A percentile compares a stretch with the other conserved stretches of the same genome.
These are phyloP conservation scores for Mycena olivaceomarginata DNA, from an alignment of 768 basidiomycete genomes.

Conservation along the genomic window DNA sequence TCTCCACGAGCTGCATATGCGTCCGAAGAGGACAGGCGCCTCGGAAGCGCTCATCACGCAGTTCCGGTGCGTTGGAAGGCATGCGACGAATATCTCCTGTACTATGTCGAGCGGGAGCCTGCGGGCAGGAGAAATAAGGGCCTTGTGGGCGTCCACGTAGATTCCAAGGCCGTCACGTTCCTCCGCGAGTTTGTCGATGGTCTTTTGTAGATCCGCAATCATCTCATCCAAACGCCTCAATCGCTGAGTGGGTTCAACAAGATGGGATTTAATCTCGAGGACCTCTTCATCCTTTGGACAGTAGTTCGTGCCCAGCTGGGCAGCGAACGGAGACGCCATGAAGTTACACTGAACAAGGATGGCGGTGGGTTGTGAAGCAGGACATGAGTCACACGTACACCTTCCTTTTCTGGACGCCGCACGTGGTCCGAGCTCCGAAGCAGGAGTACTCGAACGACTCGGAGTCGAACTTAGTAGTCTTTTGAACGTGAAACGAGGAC, in stretches of 20 bases:
- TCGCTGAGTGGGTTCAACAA: slow-evolving; percentile 6
- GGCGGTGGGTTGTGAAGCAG: too few species aligned
- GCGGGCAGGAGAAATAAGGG: slow-evolving; percentile 27
- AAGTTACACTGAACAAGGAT: too few species aligned
- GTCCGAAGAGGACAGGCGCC: slow-evolving; percentile 49
- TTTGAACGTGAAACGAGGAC: too few species aligned
- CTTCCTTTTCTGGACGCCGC: too few species aligned
- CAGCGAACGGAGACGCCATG: too few species aligned
- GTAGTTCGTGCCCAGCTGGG: too few species aligned
- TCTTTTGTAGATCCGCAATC: slow-evolving; percentile 13
- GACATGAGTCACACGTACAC: too few species aligned
- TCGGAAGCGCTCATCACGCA: slow-evolving; percentile 39
- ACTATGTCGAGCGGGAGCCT: slow-evolving; percentile 49
- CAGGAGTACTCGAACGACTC: too few species aligned
- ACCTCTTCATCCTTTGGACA: too few species aligned
- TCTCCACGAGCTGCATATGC: slow-evolving; percentile 52
- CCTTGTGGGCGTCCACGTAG: slow-evolving; percentile 2
- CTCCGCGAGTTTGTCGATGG: slow-evolving; percentile 7
- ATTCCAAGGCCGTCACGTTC: background rate
- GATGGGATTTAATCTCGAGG: too few species aligned
- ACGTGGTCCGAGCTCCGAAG: too few species aligned
- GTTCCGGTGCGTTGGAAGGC: slow-evolving; percentile 45
- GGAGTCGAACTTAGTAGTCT: too few species aligned
- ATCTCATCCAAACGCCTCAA: background rate
- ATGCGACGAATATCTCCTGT: slow-evolving; percentile 50